phyloP scores from a whole-genome alignment of 305 asterid genomes.

The Euphrasia arctica region DNA sequence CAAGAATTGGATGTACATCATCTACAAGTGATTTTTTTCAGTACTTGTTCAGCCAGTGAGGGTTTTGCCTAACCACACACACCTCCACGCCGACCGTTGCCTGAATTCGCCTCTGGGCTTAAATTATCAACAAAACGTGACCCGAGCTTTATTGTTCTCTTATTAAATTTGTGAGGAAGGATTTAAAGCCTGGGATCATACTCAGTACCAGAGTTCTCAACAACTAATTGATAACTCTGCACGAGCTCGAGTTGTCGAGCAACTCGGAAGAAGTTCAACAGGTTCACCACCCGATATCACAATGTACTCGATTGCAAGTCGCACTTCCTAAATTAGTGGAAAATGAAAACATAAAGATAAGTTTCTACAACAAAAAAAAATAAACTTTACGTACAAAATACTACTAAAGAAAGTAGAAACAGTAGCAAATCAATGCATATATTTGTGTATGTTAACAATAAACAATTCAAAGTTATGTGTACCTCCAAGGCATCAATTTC shows the following conservation, averaged over 20 bases:
- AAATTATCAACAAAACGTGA: conserved; percentile 32
- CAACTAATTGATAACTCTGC: conserved; percentile 80
- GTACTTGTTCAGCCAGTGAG: conserved; percentile 54
- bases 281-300: conserved; percentile 98
- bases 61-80: conserved; percentile 45
- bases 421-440: no score
- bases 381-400: no score
- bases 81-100: conserved; percentile 26
- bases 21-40: conserved; percentile 3
- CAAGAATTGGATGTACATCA: conserved; percentile 35
- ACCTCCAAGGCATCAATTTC: conserved; percentile 99
- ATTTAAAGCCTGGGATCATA: conserved; percentile 82
- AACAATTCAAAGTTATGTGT: conserved; percentile 19
- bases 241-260: conserved; percentile 93
- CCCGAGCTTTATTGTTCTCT: conserved; percentile 35
- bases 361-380: no score
- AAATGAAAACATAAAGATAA: background rate
- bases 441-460: no score
- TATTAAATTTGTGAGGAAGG: conserved; percentile 71
- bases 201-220: conserved; percentile 85
- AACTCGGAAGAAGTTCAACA: conserved; percentile 94
- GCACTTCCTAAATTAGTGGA: conserved; percentile 62
- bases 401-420: no score
- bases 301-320: conserved; percentile 94
- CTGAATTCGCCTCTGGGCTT: conserved; percentile 27